These are phyloP conservation scores for Phragmites australis DNA, from an alignment of 176 grass and related monocot genomes.

Conservation along the genomic window DNA sequence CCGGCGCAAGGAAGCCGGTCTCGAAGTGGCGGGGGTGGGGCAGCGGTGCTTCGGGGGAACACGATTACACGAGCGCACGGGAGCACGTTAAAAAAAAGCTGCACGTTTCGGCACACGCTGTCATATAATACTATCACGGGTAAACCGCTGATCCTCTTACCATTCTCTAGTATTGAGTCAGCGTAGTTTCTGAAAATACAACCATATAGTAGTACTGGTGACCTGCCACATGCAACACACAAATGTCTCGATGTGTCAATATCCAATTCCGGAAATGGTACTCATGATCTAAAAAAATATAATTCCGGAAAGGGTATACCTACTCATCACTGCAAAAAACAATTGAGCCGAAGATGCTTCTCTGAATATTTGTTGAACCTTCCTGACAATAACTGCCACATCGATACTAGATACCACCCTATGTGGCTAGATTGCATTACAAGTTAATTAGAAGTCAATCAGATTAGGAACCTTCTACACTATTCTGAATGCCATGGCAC, in stretches of 20 bases:
- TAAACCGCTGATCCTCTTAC: background rate
- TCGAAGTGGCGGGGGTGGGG: background rate
- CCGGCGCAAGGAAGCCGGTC: background rate
- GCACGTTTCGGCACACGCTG: too few relatives aligned
- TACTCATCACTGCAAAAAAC: background rate
- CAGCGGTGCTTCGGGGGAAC: conserved; percentile 3
- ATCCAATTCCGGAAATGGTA: background rate
- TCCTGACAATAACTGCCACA: background rate
- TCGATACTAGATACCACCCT: background rate
- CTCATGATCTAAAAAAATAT: too few relatives aligned
- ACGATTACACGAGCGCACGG: background rate
- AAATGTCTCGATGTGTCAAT: background rate
- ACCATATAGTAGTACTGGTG: background rate
- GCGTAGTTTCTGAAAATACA: too few relatives aligned
- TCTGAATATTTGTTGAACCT: background rate
- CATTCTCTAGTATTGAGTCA: background rate
- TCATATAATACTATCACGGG: background rate
- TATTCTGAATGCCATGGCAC: background rate
- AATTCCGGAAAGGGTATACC: too few relatives aligned
- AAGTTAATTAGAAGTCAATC: background rate
- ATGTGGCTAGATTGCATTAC: background rate
- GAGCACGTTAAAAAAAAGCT: too few relatives aligned
- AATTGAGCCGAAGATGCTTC: too few relatives aligned
- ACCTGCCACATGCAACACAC: background rate
- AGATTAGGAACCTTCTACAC: conserved; percentile 17